phyloP scores from a whole-genome alignment of 2,329 filamentous ascomycete species.

The Alternaria brassicae region DNA sequence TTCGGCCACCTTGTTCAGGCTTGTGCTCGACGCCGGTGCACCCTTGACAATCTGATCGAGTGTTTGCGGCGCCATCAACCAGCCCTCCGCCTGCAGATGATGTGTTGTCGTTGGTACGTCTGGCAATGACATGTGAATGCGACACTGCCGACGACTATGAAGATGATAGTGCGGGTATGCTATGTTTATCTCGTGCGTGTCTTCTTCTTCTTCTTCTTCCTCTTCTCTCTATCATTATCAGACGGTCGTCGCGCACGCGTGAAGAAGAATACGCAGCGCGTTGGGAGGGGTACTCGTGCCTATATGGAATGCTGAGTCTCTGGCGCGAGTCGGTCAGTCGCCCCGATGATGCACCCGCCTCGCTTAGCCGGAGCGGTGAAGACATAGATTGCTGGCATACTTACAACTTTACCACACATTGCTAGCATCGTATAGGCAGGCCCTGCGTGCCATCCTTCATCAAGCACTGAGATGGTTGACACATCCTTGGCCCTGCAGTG shows the following conservation, averaged over 20 bases:
- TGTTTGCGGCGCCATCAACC: constrained; percentile 39
- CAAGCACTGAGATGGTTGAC: constrained; percentile 6
- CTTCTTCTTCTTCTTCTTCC: not conserved
- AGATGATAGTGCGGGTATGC: not conserved
- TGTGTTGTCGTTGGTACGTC: not conserved
- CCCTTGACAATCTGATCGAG: constrained; percentile 94
- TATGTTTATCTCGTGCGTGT: not conserved
- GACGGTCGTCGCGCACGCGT: not conserved
- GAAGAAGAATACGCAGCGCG: not conserved
- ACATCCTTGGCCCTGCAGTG: constrained; percentile 16
- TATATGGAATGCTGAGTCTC: constrained; percentile 8
- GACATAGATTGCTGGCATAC: constrained; percentile 23
- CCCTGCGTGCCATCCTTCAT: not conserved
- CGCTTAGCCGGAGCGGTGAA: constrained; percentile 30
- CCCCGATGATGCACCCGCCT: constrained; percentile 15
- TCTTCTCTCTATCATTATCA: not conserved
- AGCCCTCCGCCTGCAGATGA: not conserved
- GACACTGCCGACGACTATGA: not conserved
- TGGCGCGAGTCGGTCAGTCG: not conserved
- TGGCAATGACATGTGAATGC: constrained; percentile 15
- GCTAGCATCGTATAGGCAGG: constrained; percentile 14
- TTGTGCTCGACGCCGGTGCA: constrained; percentile 70
- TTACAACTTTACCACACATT: constrained; percentile 11
- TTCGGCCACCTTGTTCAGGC: constrained; percentile 13
- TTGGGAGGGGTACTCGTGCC: constrained; percentile 1